Conservation (phyloP, 805 yeast genomes). For the Grigorovia humatica region DNA sequence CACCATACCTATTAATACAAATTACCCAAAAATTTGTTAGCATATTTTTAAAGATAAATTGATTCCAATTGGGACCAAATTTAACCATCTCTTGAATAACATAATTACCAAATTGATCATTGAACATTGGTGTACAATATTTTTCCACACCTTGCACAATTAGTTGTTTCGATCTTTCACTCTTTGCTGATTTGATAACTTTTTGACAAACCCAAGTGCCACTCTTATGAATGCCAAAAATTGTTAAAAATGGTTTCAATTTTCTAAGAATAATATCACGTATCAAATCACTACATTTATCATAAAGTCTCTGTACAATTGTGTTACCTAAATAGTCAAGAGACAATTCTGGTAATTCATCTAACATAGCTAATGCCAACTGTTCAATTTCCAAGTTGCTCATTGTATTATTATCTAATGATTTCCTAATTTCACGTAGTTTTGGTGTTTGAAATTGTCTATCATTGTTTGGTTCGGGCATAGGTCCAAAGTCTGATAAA, state of each 20-base stretch:
- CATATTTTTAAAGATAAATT: constrained; percentile 78
- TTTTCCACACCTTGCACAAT: constrained; percentile 68
- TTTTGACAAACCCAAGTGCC: constrained; percentile 99
- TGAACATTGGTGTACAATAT: constrained; percentile 71
- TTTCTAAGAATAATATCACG: constrained; percentile 73
- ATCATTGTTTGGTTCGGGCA: constrained; percentile 62
- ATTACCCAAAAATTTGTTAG: constrained; percentile 68
- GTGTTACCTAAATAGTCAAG: constrained; percentile 94
- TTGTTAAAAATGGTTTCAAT: constrained; percentile 71
- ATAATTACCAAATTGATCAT: constrained; percentile 95
- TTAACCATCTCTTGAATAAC: constrained; percentile 92
- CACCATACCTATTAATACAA: constrained; percentile 85
- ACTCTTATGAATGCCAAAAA: constrained; percentile 89
- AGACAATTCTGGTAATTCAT: constrained; percentile 82
- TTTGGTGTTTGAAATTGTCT: constrained; percentile 83
- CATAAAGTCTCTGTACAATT: constrained; percentile 87
- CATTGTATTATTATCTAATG: constrained; percentile 45
- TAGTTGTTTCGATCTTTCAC: constrained; percentile 48
- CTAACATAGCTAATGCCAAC: constrained; percentile 71
- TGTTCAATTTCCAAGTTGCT: constrained; percentile 67
- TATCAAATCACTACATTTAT: constrained; percentile 54
- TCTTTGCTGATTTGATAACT: constrained; percentile 65
- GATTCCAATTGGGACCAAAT: constrained; percentile 81
- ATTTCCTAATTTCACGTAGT: constrained; percentile 75
- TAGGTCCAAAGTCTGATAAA: constrained; percentile 50